Evolutionary conservation across 129 eudicot genomes (phyloP).

Genomic region (Pulicaria dysenterica): DNA sequence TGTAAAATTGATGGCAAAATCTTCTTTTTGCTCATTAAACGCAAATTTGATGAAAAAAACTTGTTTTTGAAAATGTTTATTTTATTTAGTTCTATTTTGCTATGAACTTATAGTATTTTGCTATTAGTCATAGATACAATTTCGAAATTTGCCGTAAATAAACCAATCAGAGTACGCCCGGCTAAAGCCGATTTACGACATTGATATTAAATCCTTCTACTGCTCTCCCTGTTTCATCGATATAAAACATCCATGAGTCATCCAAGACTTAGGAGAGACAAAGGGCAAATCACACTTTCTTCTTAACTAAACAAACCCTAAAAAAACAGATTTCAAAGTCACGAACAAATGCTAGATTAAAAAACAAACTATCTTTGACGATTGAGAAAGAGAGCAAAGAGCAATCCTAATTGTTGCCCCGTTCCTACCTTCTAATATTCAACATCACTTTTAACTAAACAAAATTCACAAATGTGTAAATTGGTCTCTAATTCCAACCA

Average conservation of each 20-base stretch:
- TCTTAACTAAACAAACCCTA: no score
- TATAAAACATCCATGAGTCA: neutral
- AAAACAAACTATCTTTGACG: neutral
- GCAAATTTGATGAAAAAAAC: no score
- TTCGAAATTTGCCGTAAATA: neutral
- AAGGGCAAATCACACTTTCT: neutral
- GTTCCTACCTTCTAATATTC: neutral
- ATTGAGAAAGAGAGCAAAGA: neutral
- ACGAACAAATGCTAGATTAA: neutral
- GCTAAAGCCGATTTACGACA: no score
- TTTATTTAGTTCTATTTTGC: no score
- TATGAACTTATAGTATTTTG: no score
- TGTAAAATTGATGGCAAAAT: no score
- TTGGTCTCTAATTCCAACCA: neutral
- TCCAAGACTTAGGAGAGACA: neutral
- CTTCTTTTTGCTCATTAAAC: no score
- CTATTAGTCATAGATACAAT: neutral
- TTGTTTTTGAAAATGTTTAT: no score
- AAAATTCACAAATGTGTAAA: neutral
- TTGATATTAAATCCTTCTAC: constrained; percentile 9
- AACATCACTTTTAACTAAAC: neutral
- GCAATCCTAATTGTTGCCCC: constrained; percentile 2
- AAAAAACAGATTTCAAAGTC: neutral
- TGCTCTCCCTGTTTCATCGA: neutral
- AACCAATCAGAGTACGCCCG: no score